Base-by-base conservation (phyloP, 495 filamentous ascomycete genomes). In the Pyrenopolyporus hunteri region DNA sequence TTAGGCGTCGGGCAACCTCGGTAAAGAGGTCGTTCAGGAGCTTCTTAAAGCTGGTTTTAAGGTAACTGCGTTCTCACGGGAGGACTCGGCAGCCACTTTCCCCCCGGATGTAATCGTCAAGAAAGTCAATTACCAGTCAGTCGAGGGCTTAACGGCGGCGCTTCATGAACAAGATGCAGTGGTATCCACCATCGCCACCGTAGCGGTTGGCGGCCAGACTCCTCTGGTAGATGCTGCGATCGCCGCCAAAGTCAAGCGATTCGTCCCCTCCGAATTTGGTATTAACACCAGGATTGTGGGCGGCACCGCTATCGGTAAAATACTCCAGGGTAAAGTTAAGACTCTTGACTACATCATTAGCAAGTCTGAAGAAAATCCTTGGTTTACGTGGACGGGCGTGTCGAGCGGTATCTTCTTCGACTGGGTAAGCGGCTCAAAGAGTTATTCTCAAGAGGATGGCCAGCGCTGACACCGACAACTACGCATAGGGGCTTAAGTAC, bases 261-360 rank as follows among this genome's bases (percentile, higher is more conserved):
- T 87, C 59, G 75, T 90, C 36, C 87, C 86, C 0, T 83, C 81
- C 8, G 85, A 88, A 58, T 91, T 84, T 55, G 88, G 87, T 1
- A 55, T 76, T 46, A 77, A 86, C 53, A 77, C 75, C 16, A 67
- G 76, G 54, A 62, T 65, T 39, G 39, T 71, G 2, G 52, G 60
- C 17, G 65, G 56, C 26, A 63, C 44, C 63, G 66, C 46, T 42
- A 76, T 72, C 61, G 78, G 69, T 37, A 77, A 52, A 66, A 83
- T 74, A 59, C 74, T 83, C 33, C 70, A 49, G 2, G 72, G 72
- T 17, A 88, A 88, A 68, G 67, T 83, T 16, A 67, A 63, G 0
- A 54, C 78, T 1, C 69, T 82, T 19, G 74, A 86, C 23, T 78
- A 82, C 33, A 69, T 86, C 14, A 66, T 79, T 40, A 69, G 78